Evolutionary conservation across 1,284 basidiomycete genomes (phyloP).

Genomic region (Cronartium quercuum): DNA sequence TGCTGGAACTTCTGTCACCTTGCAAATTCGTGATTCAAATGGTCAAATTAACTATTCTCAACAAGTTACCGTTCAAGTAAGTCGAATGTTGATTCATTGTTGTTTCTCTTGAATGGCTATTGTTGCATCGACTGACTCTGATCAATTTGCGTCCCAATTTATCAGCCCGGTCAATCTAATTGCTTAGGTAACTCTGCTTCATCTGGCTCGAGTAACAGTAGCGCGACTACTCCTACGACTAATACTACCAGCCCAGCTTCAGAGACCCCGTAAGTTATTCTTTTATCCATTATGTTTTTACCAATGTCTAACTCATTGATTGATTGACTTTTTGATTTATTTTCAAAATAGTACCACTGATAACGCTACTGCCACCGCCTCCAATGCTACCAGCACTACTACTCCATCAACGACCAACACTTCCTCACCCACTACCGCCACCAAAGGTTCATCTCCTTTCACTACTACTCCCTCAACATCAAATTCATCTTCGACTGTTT

Average conservation of each 20-base stretch:
- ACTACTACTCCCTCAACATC: neutral
- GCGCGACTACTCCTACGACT: neutral
- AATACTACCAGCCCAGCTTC: neutral
- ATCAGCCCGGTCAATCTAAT: neutral
- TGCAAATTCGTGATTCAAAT: conserved; percentile 45
- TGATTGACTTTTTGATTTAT: neutral
- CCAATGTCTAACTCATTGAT: no score
- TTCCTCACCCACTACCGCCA: neutral
- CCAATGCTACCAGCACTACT: neutral
- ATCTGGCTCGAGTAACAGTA: neutral
- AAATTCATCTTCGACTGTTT: neutral
- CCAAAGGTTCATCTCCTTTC: neutral
- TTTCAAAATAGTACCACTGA: neutral
- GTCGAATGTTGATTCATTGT: neutral
- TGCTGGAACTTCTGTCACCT: conserved; percentile 46
- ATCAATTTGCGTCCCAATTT: neutral
- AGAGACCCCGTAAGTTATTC: neutral
- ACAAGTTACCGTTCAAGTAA: conserved; percentile 20
- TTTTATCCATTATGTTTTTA: no score
- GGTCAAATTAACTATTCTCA: conserved; percentile 41
- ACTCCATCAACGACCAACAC: neutral
- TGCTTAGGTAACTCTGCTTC: no score
- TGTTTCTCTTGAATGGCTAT: no score
- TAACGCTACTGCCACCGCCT: neutral
- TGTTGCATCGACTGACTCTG: neutral